Evolutionary conservation across 306 rosid species (phyloP), one percentile per base, ranked within the genome.

Genomic region (Cicer bijugum): DNA sequence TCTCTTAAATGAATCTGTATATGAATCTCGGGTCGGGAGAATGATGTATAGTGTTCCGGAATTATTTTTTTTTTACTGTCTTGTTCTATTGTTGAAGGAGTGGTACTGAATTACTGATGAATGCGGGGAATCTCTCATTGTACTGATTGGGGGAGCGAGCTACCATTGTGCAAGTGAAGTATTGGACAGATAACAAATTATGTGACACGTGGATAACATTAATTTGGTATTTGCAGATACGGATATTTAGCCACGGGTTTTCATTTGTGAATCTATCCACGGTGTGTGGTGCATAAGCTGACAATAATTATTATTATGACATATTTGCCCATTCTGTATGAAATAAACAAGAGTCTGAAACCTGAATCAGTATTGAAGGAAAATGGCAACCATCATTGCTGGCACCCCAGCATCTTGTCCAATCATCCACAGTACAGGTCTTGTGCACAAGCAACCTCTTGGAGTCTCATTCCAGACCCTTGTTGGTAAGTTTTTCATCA

Each of bases 311-410:
- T 55, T 66, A 47, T 76, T 73, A 77, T 67, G 83, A 45, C 72
- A 75, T 14, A 11, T 15, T 35, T 58, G 28, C 63, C 10, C 7
- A 10, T 33, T 62, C 82, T n/a, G 20, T 43, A 14, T n/a, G 82
- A 81, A 85, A 76, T 73, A 79, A 72, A 57, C 81, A 19, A 3
- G 9, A 44, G 53, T 65, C 53, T n/a, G 20, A 59, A 33, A 35
- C 19, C 69, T 50, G 61, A 69, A 71, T 71, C 45, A 11, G 19
- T 12, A 7, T 8, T 14, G 55, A 76, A 82, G 85, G 68, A 44
- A 70, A 80, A 95, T 95, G 99, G 93, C 96, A 81, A 46, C 89
- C 80, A 80, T 90, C 77, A 72, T 86, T 68, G 81, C 97, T 40
- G 76, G 71, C 85, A 12, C 91, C 69, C 65, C 87, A 20, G 77